phyloP scores from a whole-genome alignment of 2,329 filamentous ascomycete genomes.

The Fusarium sp. region DNA sequence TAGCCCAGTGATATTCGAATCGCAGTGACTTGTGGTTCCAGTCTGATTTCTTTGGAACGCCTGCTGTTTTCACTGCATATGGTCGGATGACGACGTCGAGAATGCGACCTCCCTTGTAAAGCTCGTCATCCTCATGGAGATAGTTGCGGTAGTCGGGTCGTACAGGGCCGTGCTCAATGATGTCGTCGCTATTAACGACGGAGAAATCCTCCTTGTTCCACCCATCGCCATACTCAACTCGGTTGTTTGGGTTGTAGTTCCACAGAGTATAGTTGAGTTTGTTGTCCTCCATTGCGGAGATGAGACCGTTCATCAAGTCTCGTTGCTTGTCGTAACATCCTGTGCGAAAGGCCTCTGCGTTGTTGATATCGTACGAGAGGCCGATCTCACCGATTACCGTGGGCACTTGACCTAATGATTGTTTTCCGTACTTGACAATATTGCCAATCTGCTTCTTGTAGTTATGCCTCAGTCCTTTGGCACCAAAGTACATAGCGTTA shows the following conservation, averaged over 20 bases:
- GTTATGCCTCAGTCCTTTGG: constrained; percentile 56
- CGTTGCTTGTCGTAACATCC: constrained; percentile 59
- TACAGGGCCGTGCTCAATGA: constrained; percentile 48
- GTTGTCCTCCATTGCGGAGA: constrained; percentile 59
- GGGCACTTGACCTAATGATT: constrained; percentile 55
- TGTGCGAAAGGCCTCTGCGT: constrained; percentile 54
- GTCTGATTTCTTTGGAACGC: constrained; percentile 53
- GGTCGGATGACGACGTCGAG: constrained; percentile 59
- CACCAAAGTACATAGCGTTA: constrained; percentile 59
- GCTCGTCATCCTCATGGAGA: constrained; percentile 52
- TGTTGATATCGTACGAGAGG: constrained; percentile 60
- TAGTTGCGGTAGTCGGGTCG: constrained; percentile 55
- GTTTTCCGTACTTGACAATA: constrained; percentile 53
- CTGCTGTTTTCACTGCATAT: constrained; percentile 60
- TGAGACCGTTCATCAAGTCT: constrained; percentile 58
- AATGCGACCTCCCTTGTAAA: constrained; percentile 57
- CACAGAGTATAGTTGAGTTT: constrained; percentile 58
- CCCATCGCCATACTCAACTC: constrained; percentile 58
- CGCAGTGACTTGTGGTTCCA: constrained; percentile 56
- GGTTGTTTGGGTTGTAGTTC: constrained; percentile 59
- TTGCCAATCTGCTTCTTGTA: constrained; percentile 58
- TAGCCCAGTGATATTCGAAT: constrained; percentile 56
- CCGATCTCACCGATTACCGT: constrained; percentile 60
- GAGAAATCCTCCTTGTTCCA: constrained; percentile 64
- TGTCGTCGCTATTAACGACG: constrained; percentile 56